Base-by-base conservation (phyloP, 441 rosid species). In the Gossypium trilobum region DNA sequence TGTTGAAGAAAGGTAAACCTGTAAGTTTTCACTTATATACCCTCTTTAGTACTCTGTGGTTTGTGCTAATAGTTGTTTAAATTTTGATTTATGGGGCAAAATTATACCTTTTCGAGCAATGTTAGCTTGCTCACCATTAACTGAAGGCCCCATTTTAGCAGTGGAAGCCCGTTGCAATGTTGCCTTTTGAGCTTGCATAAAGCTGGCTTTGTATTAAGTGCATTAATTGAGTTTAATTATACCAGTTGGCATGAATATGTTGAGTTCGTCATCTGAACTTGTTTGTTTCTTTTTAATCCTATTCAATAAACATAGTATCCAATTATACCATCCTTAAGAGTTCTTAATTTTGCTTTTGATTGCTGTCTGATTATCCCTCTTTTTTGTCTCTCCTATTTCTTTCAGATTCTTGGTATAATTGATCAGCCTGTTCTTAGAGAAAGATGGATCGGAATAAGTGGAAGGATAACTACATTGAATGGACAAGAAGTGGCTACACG, bases 381-480 rank as follows among this genome's bases (percentile, higher is more conserved):
- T n/a, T 16, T 61, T 16, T 8, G 13, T 11, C 70, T 50, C 22
- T 60, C 46, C n/a, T 33, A 8, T 39, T 58, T 31, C 36, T 31
- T 78, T 70, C 54, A 92, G 99, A 88, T 92, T 82, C 90, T 95
- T 62, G 97, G 99, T 75, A 69, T 92, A 60, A 89, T 95, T 76
- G 88, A 92, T 82, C 99, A 95, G 80, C 99, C 99, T 61, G 74
- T 92, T 77, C 84, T 95, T 6, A 80, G 77, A 79, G 99, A 95
- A 82, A 84, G 97, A 83, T 95, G 97, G 99, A 80, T 92, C 60
- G 99, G 99, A 55, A 80, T 92, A 69, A 81, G 23, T 23, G 96
- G 96, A 78, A 90, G 86, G 88, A 79, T 70, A 78, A 95, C 96
- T 74, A 87, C 84, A 58, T 73, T 95, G 71, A 95, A 92, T 20